Evolutionary conservation across 1,284 basidiomycete genomes (phyloP).

Genomic region (Clitocybe nebularis): DNA sequence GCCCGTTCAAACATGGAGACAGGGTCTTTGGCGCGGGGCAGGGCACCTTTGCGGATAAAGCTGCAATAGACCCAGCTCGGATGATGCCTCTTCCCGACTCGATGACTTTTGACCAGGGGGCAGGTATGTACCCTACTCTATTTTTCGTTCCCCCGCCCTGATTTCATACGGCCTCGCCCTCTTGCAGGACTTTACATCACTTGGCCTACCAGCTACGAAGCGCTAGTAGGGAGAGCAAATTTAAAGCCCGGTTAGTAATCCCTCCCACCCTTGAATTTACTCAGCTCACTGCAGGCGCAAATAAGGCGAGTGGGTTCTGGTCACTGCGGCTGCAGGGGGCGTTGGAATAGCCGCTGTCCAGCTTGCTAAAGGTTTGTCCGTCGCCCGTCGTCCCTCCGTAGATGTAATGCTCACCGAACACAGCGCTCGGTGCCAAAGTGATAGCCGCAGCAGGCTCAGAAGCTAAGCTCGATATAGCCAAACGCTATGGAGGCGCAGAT

Average conservation of each 20-base stretch:
- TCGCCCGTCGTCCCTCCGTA: slow-evolving; percentile 12
- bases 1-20: slow-evolving; percentile 79
- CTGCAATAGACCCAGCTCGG: slow-evolving; percentile 47
- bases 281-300: slow-evolving; percentile 11
- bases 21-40: slow-evolving; percentile 86
- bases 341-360: slow-evolving; percentile 92
- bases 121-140: slow-evolving; percentile 27
- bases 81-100: slow-evolving; percentile 37
- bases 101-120: slow-evolving; percentile 33
- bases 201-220: slow-evolving; percentile 91
- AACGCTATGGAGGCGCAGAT: slow-evolving; percentile 69
- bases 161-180: not conserved
- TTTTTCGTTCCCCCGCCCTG: not conserved
- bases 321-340: slow-evolving; percentile 88
- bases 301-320: slow-evolving; percentile 82
- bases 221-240: slow-evolving; percentile 79
- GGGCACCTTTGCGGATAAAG: slow-evolving; percentile 77
- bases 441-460: slow-evolving; percentile 76
- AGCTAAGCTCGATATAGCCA: slow-evolving; percentile 66
- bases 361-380: slow-evolving; percentile 70
- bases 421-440: slow-evolving; percentile 73
- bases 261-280: slow-evolving; percentile 3
- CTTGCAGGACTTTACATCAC: slow-evolving; percentile 65
- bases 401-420: not conserved
- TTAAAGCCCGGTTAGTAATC: slow-evolving; percentile 57